phyloP scores from a whole-genome alignment of 495 filamentous ascomycete genomes.

The Hyphodiscus hymeniophilus region DNA sequence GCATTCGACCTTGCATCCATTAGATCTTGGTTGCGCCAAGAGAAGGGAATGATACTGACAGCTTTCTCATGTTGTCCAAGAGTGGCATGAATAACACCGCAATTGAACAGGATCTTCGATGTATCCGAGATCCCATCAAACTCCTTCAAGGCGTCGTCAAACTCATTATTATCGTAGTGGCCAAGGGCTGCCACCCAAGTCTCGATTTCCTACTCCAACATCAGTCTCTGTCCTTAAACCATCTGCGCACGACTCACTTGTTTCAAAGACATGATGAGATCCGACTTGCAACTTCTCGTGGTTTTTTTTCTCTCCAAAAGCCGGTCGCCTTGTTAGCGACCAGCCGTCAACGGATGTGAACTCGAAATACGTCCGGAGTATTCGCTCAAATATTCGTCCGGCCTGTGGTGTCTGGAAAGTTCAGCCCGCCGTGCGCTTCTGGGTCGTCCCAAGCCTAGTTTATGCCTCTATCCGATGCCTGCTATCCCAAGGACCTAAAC shows the following conservation, averaged over 20 bases:
- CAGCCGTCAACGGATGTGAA: slow-evolving; percentile 15
- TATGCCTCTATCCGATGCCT: not conserved
- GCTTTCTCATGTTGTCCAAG: slow-evolving; percentile 94
- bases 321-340: slow-evolving; percentile 22
- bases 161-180: slow-evolving; percentile 94
- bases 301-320: slow-evolving; percentile 5
- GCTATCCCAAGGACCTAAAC: not conserved
- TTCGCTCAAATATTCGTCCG: slow-evolving; percentile 1
- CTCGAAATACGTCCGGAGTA: slow-evolving; percentile 7
- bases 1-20: slow-evolving; percentile 65
- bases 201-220: slow-evolving; percentile 77
- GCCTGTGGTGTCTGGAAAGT: slow-evolving; percentile 1
- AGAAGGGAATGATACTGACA: slow-evolving; percentile 44
- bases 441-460: slow-evolving; percentile 1
- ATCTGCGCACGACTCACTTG: slow-evolving; percentile 44
- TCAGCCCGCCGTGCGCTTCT: not conserved
- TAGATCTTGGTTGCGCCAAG: slow-evolving; percentile 1
- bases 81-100: slow-evolving; percentile 95
- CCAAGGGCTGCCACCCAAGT: slow-evolving; percentile 90
- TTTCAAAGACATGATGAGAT: slow-evolving; percentile 59
- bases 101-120: slow-evolving; percentile 98
- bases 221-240: not conserved
- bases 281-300: slow-evolving; percentile 1
- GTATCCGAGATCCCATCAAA: slow-evolving; percentile 90
- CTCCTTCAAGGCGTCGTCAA: slow-evolving; percentile 71